A percentile compares a stretch with the other conserved stretches of the same genome.
Evolutionary conservation across 1,139 yeast species (phyloP).

Genomic region (Nadsonia commutata): DNA sequence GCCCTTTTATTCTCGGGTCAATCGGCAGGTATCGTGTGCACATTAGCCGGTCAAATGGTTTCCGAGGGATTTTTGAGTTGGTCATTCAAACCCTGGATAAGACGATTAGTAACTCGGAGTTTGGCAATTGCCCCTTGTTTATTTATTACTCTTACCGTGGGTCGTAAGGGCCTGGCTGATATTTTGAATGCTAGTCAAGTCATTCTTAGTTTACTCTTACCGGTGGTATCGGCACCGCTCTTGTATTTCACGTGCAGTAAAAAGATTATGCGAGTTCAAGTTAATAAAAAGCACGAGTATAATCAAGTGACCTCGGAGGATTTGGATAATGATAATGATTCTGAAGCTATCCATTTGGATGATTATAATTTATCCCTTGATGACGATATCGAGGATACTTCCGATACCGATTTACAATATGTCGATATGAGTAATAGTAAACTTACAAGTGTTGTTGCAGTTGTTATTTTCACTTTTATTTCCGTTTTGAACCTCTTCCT

Average conservation of each 20-base stretch:
- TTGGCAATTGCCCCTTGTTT: constrained; percentile 65
- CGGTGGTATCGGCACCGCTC: constrained; percentile 64
- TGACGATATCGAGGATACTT: not conserved
- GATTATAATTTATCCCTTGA: not conserved
- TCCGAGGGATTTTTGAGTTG: constrained; percentile 72
- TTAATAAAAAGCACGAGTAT: constrained; percentile 7
- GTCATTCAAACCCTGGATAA: constrained; percentile 62
- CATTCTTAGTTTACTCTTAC: constrained; percentile 53
- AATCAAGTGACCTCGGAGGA: not conserved
- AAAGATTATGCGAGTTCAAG: constrained; percentile 40
- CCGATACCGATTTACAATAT: constrained; percentile 9
- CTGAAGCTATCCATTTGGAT: constrained; percentile 10
- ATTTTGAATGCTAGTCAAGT: constrained; percentile 70
- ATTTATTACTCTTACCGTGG: constrained; percentile 39
- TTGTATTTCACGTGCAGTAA: constrained; percentile 57
- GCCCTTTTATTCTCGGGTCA: constrained; percentile 67
- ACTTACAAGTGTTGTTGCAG: constrained; percentile 36
- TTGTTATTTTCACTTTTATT: constrained; percentile 53
- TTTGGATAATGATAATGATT: constrained; percentile 12
- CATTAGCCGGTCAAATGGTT: constrained; percentile 77
- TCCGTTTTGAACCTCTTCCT: constrained; percentile 56
- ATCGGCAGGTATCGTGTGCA: constrained; percentile 75
- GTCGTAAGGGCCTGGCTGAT: constrained; percentile 44
- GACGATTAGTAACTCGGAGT: constrained; percentile 55
- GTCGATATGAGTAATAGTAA: constrained; percentile 56